Evolutionary conservation across 2,329 filamentous ascomycete species (phyloP).

Genomic region (Fusarium verrucosum): DNA sequence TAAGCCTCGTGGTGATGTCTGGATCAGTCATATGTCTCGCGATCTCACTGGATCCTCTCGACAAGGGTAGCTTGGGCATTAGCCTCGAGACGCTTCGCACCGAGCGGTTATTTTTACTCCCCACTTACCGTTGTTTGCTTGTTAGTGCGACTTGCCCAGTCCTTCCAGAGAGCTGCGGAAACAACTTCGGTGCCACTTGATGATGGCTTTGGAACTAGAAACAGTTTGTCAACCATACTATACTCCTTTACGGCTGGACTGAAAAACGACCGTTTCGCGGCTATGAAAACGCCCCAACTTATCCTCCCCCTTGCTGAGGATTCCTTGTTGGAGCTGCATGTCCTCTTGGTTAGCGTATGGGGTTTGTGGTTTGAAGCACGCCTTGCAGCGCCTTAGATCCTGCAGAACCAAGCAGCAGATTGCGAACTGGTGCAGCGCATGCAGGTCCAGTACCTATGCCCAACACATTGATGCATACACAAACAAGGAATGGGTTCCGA

Average conservation of each 20-base stretch:
- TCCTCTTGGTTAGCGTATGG: background rate
- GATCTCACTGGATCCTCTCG: conserved; percentile 4
- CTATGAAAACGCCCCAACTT: background rate
- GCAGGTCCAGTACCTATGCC: no score
- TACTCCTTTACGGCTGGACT: background rate
- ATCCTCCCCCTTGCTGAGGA: background rate
- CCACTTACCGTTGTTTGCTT: conserved; percentile 20
- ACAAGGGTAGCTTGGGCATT: conserved; percentile 4
- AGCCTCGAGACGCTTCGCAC: conserved; percentile 30
- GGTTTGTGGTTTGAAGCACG: background rate
- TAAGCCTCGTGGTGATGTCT: conserved; percentile 17
- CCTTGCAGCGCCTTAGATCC: conserved; percentile 1
- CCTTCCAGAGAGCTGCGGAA: conserved; percentile 18
- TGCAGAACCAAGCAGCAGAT: conserved; percentile 1
- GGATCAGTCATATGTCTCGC: conserved; percentile 19
- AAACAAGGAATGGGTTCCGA: background rate
- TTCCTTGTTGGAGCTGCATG: background rate
- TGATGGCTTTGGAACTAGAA: background rate
- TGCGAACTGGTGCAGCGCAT: conserved; percentile 8
- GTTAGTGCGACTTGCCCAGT: conserved; percentile 10
- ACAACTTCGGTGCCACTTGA: conserved; percentile 10
- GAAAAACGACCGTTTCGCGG: background rate
- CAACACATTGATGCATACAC: conserved; percentile 3
- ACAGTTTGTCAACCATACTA: background rate
- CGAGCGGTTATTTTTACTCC: conserved; percentile 21